Evolutionary conservation across 495 filamentous ascomycete species (phyloP).

Genomic region (Podospora australis): DNA sequence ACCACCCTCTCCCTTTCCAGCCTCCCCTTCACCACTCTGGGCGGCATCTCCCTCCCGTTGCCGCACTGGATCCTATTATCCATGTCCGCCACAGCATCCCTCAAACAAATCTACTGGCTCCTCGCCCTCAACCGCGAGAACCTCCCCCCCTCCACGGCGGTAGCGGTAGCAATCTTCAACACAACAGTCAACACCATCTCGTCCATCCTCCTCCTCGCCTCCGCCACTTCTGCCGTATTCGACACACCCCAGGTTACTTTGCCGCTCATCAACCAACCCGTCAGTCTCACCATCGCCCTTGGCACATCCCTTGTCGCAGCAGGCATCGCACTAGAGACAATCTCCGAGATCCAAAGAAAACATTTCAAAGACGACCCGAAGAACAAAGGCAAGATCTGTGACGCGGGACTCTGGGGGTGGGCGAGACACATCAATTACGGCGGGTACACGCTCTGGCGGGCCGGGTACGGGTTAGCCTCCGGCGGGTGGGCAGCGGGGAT

Average conservation of each 20-base stretch:
- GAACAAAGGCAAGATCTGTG: constrained; percentile 51
- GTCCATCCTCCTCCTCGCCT: constrained; percentile 38
- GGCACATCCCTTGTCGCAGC: constrained; percentile 38
- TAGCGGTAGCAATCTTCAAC: constrained; percentile 37
- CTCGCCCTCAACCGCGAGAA: constrained; percentile 35
- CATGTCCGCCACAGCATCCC: constrained; percentile 42
- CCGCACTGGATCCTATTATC: constrained; percentile 35
- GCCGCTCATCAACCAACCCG: neutral
- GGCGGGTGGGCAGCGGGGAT: constrained; percentile 41
- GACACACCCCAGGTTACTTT: constrained; percentile 11
- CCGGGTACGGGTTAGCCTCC: constrained; percentile 43
- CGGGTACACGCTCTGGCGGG: constrained; percentile 50
- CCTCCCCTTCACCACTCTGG: constrained; percentile 6
- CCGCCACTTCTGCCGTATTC: constrained; percentile 32
- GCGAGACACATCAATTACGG: constrained; percentile 57
- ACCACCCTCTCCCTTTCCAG: constrained; percentile 8
- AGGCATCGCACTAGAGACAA: constrained; percentile 44
- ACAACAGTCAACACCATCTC: constrained; percentile 41
- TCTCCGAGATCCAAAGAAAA: constrained; percentile 47
- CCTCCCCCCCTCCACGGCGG: constrained; percentile 32
- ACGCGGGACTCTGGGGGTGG: constrained; percentile 44
- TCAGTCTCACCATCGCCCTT: constrained; percentile 26
- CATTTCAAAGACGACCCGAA: constrained; percentile 45
- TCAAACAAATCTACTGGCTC: constrained; percentile 49
- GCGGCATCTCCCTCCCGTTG: constrained; percentile 18